Percentiles rank a stretch among this genome's conserved stretches.
phyloP scores from a whole-genome alignment of 202 grass and related monocot genomes.

The Carex arenaria region DNA sequence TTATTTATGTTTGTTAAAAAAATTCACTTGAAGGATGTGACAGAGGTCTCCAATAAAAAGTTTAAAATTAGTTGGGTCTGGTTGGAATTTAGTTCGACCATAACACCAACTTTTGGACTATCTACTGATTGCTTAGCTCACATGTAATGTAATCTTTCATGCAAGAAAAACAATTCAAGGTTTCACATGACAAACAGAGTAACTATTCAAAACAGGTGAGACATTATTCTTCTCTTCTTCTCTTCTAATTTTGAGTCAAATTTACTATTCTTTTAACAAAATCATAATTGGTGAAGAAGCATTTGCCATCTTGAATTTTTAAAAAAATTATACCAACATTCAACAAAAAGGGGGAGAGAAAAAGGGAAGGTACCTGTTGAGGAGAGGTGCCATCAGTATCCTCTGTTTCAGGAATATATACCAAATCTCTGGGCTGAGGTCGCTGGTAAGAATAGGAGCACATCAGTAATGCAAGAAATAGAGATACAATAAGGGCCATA shows the following conservation, averaged over 20 bases:
- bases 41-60: not conserved
- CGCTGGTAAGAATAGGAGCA: conserved; percentile 48
- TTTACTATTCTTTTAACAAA: not conserved
- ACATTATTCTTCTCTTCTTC: no score
- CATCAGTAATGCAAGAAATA: not conserved
- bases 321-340: not conserved
- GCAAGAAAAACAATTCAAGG: not conserved
- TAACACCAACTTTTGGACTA: not conserved
- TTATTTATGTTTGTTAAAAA: no score
- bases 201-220: not conserved
- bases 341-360: not conserved
- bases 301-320: not conserved
- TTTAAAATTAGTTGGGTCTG: not conserved
- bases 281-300: not conserved
- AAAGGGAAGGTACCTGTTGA: conserved; percentile 48
- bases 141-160: not conserved
- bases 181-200: not conserved
- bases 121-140: not conserved
- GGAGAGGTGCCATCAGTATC: conserved; percentile 36
- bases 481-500: not conserved
- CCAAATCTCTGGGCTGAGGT: conserved; percentile 36
- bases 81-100: conserved; percentile 2
- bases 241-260: not conserved
- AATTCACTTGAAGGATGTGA: not conserved
- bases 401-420: conserved; percentile 26